Evolutionary conservation across 495 filamentous ascomycete genomes (phyloP), one percentile per base, ranked within the genome.

Genomic region (Trichoderma orchidacearum): DNA sequence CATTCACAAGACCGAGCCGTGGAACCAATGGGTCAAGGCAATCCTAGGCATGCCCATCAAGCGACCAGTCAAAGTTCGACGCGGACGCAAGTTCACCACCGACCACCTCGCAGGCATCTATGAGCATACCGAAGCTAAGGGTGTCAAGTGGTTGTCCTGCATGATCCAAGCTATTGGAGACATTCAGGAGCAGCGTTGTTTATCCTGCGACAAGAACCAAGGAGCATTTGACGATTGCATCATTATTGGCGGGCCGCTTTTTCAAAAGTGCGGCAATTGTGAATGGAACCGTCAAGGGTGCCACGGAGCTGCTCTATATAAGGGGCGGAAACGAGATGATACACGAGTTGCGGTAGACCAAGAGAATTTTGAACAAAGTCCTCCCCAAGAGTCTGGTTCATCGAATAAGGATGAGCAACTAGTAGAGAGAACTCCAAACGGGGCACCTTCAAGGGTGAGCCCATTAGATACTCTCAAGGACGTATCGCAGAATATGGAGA

Each of bases 251-350:
- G 59, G 54, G 34, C 51, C 52, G n/a, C 58, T 59, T 7, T 66
- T 68, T 36, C 58, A 59, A 1, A 58, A 60, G 12, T 71, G 68
- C 38, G 67, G 63, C 25, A 69, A 69, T 53, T 71, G 68, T 53
- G 65, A 69, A 38, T 69, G 67, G 67, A 63, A 59, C 50, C 56
- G 60, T 17, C 59, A 65, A 18, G 60, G 56, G 6, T 71, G 68
- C 57, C 57, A 59, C n/a, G 56, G 53, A 11, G 59, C 32, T 5
- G 32, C 51, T 58, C 41, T 48, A 23, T 17, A 17, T 17, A 41
- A 41, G n/a, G 36, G n/a, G n/a, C 3, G 36, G 8, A 17, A 17
- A 6, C 21, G 9, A 3, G 34, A 15, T 3, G 34, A 36, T 3
- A 3, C 36, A 4, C 36, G n/a, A 7, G 41, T 25, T 25, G 41